A percentile compares a stretch with the other conserved stretches of the same genome.
phyloP scores from a whole-genome alignment of 2,329 filamentous ascomycete species.

The Keithomyces neogunnii region DNA sequence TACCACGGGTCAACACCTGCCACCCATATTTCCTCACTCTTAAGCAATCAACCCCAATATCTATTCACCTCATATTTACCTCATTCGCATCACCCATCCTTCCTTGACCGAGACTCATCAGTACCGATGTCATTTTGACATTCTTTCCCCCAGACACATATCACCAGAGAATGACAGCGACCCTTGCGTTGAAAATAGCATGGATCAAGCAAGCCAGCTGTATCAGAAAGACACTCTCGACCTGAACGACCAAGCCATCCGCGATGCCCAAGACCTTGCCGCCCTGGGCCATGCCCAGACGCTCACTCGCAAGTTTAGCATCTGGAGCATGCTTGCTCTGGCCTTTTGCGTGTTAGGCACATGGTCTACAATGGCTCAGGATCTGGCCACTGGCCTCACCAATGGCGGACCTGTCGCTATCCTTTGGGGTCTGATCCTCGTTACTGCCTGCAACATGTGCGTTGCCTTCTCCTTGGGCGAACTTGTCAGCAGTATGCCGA shows the following conservation, averaged over 20 bases:
- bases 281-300: slow-evolving; percentile 30
- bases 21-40: neutral
- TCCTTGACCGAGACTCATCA: neutral
- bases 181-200: slow-evolving; percentile 2
- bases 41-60: neutral
- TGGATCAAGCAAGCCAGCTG: slow-evolving; percentile 8
- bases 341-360: slow-evolving; percentile 50
- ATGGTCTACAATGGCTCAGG: slow-evolving; percentile 48
- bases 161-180: slow-evolving; percentile 7
- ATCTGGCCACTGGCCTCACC: slow-evolving; percentile 37
- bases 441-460: slow-evolving; percentile 42
- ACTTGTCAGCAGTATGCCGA: slow-evolving; percentile 50
- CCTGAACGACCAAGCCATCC: slow-evolving; percentile 8
- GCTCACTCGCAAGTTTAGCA: slow-evolving; percentile 38
- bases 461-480: slow-evolving; percentile 48
- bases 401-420: slow-evolving; percentile 46
- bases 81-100: neutral
- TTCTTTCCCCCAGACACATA: neutral
- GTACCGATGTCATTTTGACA: neutral
- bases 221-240: slow-evolving; percentile 1
- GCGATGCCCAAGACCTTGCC: slow-evolving; percentile 31
- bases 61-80: neutral
- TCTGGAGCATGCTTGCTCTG: slow-evolving; percentile 48
- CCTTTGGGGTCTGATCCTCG: slow-evolving; percentile 46
- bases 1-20: neutral